Conservation (phyloP, 176 grass and related monocot species). For the Cenchrus purpureus region DNA sequence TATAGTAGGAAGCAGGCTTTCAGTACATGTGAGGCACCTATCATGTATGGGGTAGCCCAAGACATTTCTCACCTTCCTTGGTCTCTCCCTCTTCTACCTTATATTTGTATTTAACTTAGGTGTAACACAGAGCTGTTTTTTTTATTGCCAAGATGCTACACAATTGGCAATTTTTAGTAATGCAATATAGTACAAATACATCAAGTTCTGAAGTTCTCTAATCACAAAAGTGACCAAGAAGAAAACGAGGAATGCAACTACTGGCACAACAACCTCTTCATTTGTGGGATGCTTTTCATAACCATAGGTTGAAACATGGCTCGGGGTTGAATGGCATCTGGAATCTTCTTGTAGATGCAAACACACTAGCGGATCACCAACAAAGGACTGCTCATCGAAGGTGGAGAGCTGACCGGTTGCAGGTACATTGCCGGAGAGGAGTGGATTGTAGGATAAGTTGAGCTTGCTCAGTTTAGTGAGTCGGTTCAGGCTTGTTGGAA, state of each 20-base stretch:
- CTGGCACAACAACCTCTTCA: conserved; percentile 6
- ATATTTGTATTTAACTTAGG: too few relatives aligned
- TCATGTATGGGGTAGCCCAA: too few relatives aligned
- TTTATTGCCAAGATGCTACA: too few relatives aligned
- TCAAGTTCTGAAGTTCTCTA: too few relatives aligned
- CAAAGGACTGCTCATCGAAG: conserved; percentile 52
- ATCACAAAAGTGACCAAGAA: too few relatives aligned
- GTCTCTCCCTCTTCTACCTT: too few relatives aligned
- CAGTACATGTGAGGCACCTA: too few relatives aligned
- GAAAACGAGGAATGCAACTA: background rate
- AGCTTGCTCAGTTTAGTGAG: conserved; percentile 50
- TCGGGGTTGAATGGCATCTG: background rate
- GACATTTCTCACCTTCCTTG: too few relatives aligned
- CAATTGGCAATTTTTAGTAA: too few relatives aligned
- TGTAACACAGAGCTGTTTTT: too few relatives aligned
- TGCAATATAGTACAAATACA: too few relatives aligned
- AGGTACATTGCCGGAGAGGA: conserved; percentile 46
- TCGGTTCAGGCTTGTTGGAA: conserved; percentile 47
- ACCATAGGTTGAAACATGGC: background rate
- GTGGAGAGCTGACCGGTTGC: conserved; percentile 39
- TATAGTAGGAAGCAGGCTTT: too few relatives aligned
- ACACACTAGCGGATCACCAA: conserved; percentile 49
- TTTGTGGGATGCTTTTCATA: background rate
- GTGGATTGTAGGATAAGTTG: conserved; percentile 61
- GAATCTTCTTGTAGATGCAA: background rate